Base-by-base conservation (phyloP, 768 basidiomycete genomes). In the Mycena olivaceomarginata region DNA sequence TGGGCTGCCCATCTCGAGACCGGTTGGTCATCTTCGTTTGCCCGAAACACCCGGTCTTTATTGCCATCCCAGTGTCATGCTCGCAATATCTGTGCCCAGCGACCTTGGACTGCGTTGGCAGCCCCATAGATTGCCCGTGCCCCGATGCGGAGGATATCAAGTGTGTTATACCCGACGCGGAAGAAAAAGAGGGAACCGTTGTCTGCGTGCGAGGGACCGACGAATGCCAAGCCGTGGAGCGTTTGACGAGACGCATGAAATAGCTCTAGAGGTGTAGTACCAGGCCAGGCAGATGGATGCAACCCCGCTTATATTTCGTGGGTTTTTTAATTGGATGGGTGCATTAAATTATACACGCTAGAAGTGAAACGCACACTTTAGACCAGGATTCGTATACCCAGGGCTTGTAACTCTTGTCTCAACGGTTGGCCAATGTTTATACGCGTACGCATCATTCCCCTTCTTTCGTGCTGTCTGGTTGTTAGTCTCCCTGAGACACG, bases 111-210 rank as follows among this genome's bases (percentile, higher is more conserved):
- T 97, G 96, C 77, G 95, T 94, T 12, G 78, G 84, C 2, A 85
- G 84, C 64, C 94, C 91, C 15, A 83, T 86, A n/a, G 91, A 95
- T 57, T 97, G 96, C 80, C 95, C 96, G 2, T 97, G 96, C 84
- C 95, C 95, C 5, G 89, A 93, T 80, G 86, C 89, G 10, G 91
- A 96, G 81, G 96, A 97, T 80, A 87, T 95, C 80, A 96, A 93
- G 83, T 97, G 96, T 81, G 82, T 91, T 18, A 88, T 96, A 59
- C 94, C 94, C 6, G 95, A 96, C 80, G 84, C 84, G 60, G 89
- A 85, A 20, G 90, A 91, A 56, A 84, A 85, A 45, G 86, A 86
- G 8, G 89, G 89, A 18, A 94, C 94, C 0, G 91, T 94, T 4
- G 83, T 96, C 37, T 96, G 95, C 77, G 91, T 93, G 13, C 94